Evolutionary conservation across 495 filamentous ascomycete genomes (phyloP), one percentile per base, ranked within the genome.

Genomic region (Aspergillus panamensis): DNA sequence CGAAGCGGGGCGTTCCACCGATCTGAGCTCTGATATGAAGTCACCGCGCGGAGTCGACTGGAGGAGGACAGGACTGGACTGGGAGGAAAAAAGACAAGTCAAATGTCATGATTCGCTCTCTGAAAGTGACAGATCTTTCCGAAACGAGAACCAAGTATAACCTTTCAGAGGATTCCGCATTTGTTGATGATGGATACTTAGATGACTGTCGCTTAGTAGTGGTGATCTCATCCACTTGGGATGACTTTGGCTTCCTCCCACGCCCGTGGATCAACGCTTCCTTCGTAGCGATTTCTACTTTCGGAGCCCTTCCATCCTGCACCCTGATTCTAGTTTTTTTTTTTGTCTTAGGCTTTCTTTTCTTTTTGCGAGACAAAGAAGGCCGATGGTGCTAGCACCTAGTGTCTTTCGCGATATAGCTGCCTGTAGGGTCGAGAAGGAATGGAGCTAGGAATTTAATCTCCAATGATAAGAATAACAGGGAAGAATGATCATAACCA

Each of bases 11-110:
- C 51, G 37, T 56, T 61, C 58, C 58, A 50, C 39, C 53, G 58
- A 61, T 61, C 58, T 47, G 45, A 47, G 48, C 37, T 29, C 20
- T 16, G 16, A 39, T 58, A 58, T 62, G 60, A 62, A 55, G 60
- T 62, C 60, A 62, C 55, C 50, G 35, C 51, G 35, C 1, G 35
- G 10, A 13, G 35, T n/a, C 14, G 10, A 39, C 14, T 39, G 6
- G 14, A 3, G 10, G 10, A 39, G 10, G 14, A 3, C 14, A 8
- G 10, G 35, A n/a, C 35, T 39, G 35, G 35, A 35, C 13, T 13
- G 35, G 35, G 35, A 12, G 35, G 10, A 39, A 39, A n/a, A 13
- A 13, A 10, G 14, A 10, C 14, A 8, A n/a, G 14, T 3, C 14
- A 39, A 3, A 13, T 10, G 35, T 39, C 10, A 39, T 39, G 35